Conservation (phyloP, 2,329 filamentous ascomycete genomes). For the Aspergillus tanneri region DNA sequence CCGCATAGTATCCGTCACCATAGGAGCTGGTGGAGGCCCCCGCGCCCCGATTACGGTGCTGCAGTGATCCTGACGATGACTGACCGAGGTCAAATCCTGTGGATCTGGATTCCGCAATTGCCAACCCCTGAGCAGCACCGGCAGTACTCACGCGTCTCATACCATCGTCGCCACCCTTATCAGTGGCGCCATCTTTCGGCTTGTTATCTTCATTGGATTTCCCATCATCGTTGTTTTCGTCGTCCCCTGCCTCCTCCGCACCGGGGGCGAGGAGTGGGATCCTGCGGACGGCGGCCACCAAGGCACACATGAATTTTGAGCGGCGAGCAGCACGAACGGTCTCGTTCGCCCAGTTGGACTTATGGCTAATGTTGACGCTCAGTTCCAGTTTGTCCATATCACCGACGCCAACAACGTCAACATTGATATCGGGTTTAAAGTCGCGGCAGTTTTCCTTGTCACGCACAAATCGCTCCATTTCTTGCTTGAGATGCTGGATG, state of each 20-base stretch:
- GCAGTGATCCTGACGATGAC: constrained; percentile 25
- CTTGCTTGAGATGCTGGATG: constrained; percentile 76
- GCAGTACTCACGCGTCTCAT: constrained; percentile 11
- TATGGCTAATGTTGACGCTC: constrained; percentile 82
- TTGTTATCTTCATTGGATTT: constrained; percentile 12
- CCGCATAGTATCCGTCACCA: constrained; percentile 36
- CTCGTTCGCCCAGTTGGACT: constrained; percentile 90
- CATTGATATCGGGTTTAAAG: constrained; percentile 79
- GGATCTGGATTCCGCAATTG: constrained; percentile 21
- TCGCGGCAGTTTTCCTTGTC: constrained; percentile 84
- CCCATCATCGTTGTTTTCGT: constrained; percentile 62
- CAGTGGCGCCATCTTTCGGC: constrained; percentile 4
- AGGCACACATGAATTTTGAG: constrained; percentile 95
- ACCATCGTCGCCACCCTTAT: constrained; percentile 11
- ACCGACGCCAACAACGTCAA: constrained; percentile 75
- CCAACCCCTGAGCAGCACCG: neutral
- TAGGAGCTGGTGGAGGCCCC: constrained; percentile 24
- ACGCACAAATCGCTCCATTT: constrained; percentile 82
- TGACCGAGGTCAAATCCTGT: constrained; percentile 32
- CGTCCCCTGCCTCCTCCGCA: constrained; percentile 52
- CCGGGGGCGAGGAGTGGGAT: constrained; percentile 82
- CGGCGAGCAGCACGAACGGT: constrained; percentile 74
- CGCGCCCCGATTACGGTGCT: constrained; percentile 25
- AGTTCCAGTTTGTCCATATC: constrained; percentile 87
- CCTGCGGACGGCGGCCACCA: constrained; percentile 80